Conservation (phyloP, 768 basidiomycete genomes). For the Jaapia argillacea region DNA sequence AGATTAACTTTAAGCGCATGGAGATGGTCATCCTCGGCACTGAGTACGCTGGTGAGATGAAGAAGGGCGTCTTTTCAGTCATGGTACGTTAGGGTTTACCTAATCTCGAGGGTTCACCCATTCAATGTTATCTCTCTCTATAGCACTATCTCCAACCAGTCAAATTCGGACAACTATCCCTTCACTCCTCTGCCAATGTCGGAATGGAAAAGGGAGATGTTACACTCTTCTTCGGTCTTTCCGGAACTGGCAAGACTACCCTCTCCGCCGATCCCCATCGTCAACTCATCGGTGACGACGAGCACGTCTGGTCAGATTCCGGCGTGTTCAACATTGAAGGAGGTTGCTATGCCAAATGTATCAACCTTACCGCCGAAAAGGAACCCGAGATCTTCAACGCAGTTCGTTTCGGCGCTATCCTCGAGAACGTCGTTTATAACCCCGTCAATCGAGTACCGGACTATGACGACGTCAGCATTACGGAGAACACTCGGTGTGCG, state of each 20-base stretch:
- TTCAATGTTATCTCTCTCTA: too few species aligned
- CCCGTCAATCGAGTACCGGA: slow-evolving; percentile 75
- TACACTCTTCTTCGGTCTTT: slow-evolving; percentile 97
- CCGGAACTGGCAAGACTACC: slow-evolving; percentile 98
- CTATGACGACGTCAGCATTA: slow-evolving; percentile 94
- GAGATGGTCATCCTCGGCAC: slow-evolving; percentile 99
- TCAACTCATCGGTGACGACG: slow-evolving; percentile 94
- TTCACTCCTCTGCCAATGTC: slow-evolving; percentile 97
- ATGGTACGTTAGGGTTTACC: too few species aligned
- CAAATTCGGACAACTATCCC: slow-evolving; percentile 94
- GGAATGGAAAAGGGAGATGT: slow-evolving; percentile 85
- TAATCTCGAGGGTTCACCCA: too few species aligned
- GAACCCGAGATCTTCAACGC: slow-evolving; percentile 97
- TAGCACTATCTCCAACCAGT: slow-evolving; percentile 98
- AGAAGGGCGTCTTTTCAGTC: slow-evolving; percentile 99
- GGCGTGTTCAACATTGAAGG: slow-evolving; percentile 99
- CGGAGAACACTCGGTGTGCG: slow-evolving; percentile 98
- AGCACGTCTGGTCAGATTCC: slow-evolving; percentile 99
- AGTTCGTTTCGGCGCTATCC: slow-evolving; percentile 90
- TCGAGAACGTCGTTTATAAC: slow-evolving; percentile 98
- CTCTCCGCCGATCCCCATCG: slow-evolving; percentile 94
- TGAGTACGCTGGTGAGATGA: slow-evolving; percentile 99
- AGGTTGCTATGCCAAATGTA: slow-evolving; percentile 97
- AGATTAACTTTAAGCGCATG: slow-evolving; percentile 99
- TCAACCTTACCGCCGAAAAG: slow-evolving; percentile 95